Evolutionary conservation across 2,329 filamentous ascomycete species (phyloP), one percentile per base, ranked within the genome.

Genomic region (Juglanconis oblonga): DNA sequence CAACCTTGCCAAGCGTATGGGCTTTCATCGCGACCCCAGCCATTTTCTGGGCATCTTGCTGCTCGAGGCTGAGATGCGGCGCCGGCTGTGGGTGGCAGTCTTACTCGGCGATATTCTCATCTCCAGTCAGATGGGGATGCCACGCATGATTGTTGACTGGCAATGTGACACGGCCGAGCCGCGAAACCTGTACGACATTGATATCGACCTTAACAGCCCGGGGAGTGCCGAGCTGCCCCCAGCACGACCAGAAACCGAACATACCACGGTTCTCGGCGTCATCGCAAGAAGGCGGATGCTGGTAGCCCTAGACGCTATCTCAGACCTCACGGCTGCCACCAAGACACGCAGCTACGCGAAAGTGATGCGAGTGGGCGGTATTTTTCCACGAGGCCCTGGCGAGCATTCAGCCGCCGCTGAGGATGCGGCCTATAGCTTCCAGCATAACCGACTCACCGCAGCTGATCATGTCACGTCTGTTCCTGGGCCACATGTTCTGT

Each of bases 401-500:
- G 4, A 65, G 52, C 32, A 61, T 72, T 1, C 70, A 70, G 5
- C 60, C 49, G 1, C 67, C 65, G n/a, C 62, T 70, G n/a, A 64
- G 52, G 32, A 58, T 65, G 44, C 62, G 64, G 14, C 33, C 64
- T 0, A 62, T 65, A 14, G 51, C 64, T 5, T 50, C 66, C 1
- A 69, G 65, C 10, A 50, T 68, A 2, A 63, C 63, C 6, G 71
- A 71, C 38, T 50, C 67, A 1, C 62, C 70, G 1, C 61, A 66
- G 24, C 56, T 67, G 8, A 66, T 73, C 14, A 65, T 71, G 36
- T 62, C 67, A 9, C 65, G 71, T 5, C 62, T 71, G 2, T 69
- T 68, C 42, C 65, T 72, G 17, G 58, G 65, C 24, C 67, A 70
- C 57, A 67, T 69, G 48, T 67, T 70, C 48, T 65, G 67, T 53